Percentiles rank a stretch among this genome's conserved stretches.
Evolutionary conservation across 345 rosid genomes (phyloP).

Genomic region (Lenwebbia sp.): DNA sequence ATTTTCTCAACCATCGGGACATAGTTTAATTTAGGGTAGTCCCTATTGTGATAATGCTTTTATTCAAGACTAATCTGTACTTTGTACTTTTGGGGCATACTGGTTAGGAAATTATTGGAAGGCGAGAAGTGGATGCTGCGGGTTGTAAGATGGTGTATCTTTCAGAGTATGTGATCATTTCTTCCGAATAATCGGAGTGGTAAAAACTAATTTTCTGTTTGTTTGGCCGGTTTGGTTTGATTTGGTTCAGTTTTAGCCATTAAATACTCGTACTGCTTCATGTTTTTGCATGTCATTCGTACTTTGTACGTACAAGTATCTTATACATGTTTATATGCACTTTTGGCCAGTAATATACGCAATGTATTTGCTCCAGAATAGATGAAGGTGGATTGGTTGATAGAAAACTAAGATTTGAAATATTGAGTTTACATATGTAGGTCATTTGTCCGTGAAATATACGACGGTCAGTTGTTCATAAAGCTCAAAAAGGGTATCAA

Average conservation of each 20-base stretch:
- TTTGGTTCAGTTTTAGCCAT: not conserved
- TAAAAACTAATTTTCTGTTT: not conserved
- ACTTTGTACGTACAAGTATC: not conserved
- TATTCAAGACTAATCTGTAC: not conserved
- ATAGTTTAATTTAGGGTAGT: not conserved
- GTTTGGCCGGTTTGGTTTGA: too few species aligned
- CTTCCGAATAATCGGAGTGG: not conserved
- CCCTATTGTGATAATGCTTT: not conserved
- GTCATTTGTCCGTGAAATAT: conserved; percentile 74
- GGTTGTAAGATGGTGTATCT: conserved; percentile 72
- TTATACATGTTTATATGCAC: not conserved
- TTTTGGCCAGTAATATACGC: not conserved
- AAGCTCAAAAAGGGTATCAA: conserved; percentile 65
- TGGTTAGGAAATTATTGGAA: conserved; percentile 52
- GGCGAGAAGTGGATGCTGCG: conserved; percentile 71
- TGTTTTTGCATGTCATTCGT: not conserved
- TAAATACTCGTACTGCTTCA: not conserved
- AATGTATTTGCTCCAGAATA: not conserved
- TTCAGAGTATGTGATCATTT: conserved; percentile 54
- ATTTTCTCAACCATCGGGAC: not conserved
- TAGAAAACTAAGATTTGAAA: not conserved
- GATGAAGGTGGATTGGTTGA: not conserved
- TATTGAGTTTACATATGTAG: conserved; percentile 16
- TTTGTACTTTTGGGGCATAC: not conserved
- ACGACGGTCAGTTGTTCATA: conserved; percentile 73